phyloP scores from a whole-genome alignment of 495 filamentous ascomycete species.

The Neurospora hispaniola region DNA sequence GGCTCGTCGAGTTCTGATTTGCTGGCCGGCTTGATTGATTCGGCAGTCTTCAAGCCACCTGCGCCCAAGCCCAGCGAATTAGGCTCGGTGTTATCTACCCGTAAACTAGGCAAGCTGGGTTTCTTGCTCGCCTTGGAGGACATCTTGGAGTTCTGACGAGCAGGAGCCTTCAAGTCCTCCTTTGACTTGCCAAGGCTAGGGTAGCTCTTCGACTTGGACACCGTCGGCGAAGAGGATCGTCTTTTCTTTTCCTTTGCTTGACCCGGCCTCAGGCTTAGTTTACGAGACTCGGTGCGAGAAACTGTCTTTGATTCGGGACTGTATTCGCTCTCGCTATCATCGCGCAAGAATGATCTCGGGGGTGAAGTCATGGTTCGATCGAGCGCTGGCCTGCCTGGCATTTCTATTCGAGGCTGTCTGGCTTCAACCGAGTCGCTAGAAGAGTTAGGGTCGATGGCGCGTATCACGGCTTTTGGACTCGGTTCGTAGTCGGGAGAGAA shows the following conservation, averaged over 20 bases:
- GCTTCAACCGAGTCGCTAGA: constrained; percentile 4
- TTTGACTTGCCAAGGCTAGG: constrained; percentile 17
- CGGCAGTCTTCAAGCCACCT: constrained; percentile 5
- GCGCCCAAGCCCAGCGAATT: constrained; percentile 13
- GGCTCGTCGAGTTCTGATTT: constrained; percentile 38
- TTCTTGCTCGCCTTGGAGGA: constrained; percentile 34
- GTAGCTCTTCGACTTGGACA: constrained; percentile 26
- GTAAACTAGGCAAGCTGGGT: constrained; percentile 31
- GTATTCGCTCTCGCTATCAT: constrained; percentile 29
- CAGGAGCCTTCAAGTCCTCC: constrained; percentile 9
- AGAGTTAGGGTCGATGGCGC: constrained; percentile 34
- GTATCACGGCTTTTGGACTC: constrained; percentile 47
- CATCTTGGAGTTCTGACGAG: constrained; percentile 9
- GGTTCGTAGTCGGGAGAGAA: constrained; percentile 60
- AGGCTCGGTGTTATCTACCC: constrained; percentile 22
- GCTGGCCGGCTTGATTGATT: constrained; percentile 15
- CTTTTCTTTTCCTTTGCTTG: constrained; percentile 9
- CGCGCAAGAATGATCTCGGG: constrained; percentile 26
- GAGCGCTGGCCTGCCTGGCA: constrained; percentile 11
- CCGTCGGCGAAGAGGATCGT: constrained; percentile 20
- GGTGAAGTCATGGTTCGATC: constrained; percentile 9
- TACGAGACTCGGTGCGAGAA: constrained; percentile 5
- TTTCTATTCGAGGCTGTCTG: constrained; percentile 4
- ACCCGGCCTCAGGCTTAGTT: constrained; percentile 13
- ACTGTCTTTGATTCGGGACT: constrained; percentile 17